Conservation (phyloP, 345 rosid genomes). For the Boechera divaricarpa region DNA sequence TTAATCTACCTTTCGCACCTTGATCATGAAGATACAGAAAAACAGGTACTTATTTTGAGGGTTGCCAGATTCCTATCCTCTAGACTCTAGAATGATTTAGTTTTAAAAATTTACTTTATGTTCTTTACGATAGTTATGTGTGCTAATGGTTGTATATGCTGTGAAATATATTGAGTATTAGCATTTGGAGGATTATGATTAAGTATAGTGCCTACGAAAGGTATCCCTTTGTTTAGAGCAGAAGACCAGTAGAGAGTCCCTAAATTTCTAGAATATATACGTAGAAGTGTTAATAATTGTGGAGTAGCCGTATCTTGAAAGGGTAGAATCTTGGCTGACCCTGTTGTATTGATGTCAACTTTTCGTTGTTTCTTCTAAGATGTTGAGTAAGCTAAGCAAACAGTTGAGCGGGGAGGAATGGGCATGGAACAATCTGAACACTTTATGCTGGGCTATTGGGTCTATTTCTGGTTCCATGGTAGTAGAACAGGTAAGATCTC, state of each 20-base stretch:
- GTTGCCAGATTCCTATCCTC: conserved; percentile 15
- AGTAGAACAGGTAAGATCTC: conserved; percentile 81
- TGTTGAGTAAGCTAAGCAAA: conserved; percentile 93
- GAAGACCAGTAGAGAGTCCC: not conserved
- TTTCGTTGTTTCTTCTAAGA: conserved; percentile 51
- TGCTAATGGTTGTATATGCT: conserved; percentile 21
- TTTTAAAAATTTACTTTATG: not conserved
- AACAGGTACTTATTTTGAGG: conserved; percentile 64
- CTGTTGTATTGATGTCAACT: conserved; percentile 26
- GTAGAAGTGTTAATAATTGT: not conserved
- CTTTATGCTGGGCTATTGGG: conserved; percentile 99
- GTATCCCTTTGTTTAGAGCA: not conserved
- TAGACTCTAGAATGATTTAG: conserved; percentile 15
- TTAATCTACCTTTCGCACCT: conserved; percentile 91
- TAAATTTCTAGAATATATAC: not conserved
- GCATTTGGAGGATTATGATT: conserved; percentile 4
- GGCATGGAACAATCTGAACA: conserved; percentile 94
- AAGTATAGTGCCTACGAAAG: conserved; percentile 2
- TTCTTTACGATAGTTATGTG: not conserved
- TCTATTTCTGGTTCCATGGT: conserved; percentile 98
- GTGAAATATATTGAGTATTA: not conserved
- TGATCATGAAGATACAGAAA: conserved; percentile 98
- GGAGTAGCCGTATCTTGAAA: not conserved
- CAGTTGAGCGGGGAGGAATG: conserved; percentile 95
- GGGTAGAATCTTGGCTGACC: conserved; percentile 14